Evolutionary conservation across 2,329 filamentous ascomycete species (phyloP), one percentile per base, ranked within the genome.

Genomic region (Claviceps sorghi): DNA sequence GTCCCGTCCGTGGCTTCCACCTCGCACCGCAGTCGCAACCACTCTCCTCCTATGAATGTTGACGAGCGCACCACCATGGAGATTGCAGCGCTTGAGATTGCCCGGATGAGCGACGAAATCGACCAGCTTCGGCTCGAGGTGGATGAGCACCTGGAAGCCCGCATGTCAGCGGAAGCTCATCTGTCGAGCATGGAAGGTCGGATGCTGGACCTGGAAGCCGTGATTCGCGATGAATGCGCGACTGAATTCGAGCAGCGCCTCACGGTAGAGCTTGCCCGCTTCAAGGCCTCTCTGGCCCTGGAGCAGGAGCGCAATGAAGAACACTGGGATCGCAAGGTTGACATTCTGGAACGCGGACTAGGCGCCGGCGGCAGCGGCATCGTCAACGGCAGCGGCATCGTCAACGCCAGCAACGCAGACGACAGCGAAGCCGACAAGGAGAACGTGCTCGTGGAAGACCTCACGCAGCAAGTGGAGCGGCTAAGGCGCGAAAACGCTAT

Each of bases 321-420:
- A 64, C 88, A 94, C 66, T 78, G 93, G 63, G 90, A 97, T 65
- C 80, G 80, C 58, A 98, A 98, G 69, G 77, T 95, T 8, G 91
- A 78, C 54, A 70, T 80, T 1, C 72, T 80, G 45, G 77, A 79
- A 63, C 71, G 74, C 2, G 67, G 74, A 2, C 66, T 78, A 21
- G 66, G 67, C 5, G 56, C 61, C 0, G 76, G 77, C 10, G 70
- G 75, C 59, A n/a, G 11, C 26, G n/a, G n/a, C n/a, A n/a, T n/a
- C n/a, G n/a, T n/a, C n/a, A n/a, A n/a, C n/a, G n/a, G n/a, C n/a
- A n/a, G n/a, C n/a, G n/a, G n/a, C n/a, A n/a, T n/a, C n/a, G n/a
- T n/a, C n/a, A n/a, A n/a, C n/a, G n/a, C n/a, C n/a, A n/a, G n/a
- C 43, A 48, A 26, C 32, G 68, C 66, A 56, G 60, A 57, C n/a